Evolutionary conservation across 192 early-diverging fungal species (phyloP).

Genomic region (Coemansia sp.): DNA sequence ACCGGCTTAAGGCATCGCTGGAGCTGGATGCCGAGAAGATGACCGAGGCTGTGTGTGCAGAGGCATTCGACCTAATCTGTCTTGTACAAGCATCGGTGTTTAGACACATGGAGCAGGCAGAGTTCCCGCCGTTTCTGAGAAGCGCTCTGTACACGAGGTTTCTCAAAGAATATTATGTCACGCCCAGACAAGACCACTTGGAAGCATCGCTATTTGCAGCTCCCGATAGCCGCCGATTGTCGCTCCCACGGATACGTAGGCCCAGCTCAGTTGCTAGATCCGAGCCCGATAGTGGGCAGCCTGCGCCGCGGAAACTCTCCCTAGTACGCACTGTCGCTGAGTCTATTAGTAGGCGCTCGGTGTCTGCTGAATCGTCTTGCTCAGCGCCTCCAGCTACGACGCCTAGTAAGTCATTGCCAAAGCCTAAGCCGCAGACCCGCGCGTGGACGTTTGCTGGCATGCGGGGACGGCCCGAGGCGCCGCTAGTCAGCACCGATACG

Average conservation of each 20-base stretch:
- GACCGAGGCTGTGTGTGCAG: conserved; percentile 18
- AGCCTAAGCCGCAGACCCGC: not conserved
- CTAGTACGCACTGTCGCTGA: conserved; percentile 23
- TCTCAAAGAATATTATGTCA: conserved; percentile 61
- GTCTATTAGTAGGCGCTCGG: conserved; percentile 20
- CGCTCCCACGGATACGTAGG: not conserved
- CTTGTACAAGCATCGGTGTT: conserved; percentile 68
- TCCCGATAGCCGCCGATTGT: not conserved
- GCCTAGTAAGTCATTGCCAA: not conserved
- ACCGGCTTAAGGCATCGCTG: conserved; percentile 7
- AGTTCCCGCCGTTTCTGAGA: conserved; percentile 66
- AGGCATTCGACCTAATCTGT: conserved; percentile 43
- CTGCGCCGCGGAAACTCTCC: conserved; percentile 17
- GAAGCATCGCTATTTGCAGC: conserved; percentile 30
- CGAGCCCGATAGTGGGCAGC: not conserved
- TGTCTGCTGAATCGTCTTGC: conserved; percentile 10
- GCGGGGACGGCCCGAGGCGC: conserved; percentile 23
- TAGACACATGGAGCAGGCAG: conserved; percentile 61
- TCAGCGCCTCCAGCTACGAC: conserved; percentile 3
- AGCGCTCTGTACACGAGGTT: conserved; percentile 69
- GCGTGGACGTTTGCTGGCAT: conserved; percentile 31
- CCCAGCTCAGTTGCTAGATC: conserved; percentile 1
- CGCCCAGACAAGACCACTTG: conserved; percentile 38
- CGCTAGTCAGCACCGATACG: conserved; percentile 29
- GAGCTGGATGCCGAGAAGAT: conserved; percentile 27